These are phyloP conservation scores for Naganishia liquefaciens DNA, from an alignment of 1,284 basidiomycete species.

Conservation along the genomic window DNA sequence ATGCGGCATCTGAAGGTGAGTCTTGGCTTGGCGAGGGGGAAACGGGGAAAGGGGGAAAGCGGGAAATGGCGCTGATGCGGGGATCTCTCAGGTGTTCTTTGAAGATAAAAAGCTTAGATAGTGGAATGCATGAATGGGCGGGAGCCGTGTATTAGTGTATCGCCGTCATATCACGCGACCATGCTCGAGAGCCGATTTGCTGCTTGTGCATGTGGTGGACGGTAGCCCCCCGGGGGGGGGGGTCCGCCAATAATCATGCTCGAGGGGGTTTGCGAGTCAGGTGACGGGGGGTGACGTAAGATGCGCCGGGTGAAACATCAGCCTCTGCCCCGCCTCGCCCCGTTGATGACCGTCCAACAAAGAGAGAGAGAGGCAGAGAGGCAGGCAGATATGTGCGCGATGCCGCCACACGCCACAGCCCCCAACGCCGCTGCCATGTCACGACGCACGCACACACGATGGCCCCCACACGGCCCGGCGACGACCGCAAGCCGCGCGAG, in stretches of 20 bases:
- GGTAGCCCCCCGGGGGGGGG: too few species aligned
- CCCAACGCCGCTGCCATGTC: too few species aligned
- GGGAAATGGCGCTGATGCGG: background rate
- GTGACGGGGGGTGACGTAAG: constrained; percentile 21
- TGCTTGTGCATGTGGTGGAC: too few species aligned
- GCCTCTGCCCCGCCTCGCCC: background rate
- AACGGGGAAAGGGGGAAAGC: background rate
- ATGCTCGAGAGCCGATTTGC: background rate
- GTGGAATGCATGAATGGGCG: background rate
- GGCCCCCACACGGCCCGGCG: constrained; percentile 6
- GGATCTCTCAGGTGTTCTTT: constrained; percentile 14
- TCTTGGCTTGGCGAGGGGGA: constrained; percentile 27
- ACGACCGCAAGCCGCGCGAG: constrained; percentile 20
- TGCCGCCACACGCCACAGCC: too few species aligned
- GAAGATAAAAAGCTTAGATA: constrained; percentile 28
- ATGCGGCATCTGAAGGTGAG: constrained; percentile 83
- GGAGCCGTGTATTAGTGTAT: background rate
- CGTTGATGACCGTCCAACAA: background rate
- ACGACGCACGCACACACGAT: constrained; percentile 12
- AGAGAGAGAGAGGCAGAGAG: too few species aligned
- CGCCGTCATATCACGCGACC: background rate
- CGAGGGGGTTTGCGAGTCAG: background rate
- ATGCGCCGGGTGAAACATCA: constrained; percentile 13
- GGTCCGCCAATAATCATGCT: too few species aligned
- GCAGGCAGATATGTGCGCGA: too few species aligned